These are phyloP conservation scores for Quercus aquifolioides DNA, from an alignment of 306 rosid species.

Conservation along the genomic window DNA sequence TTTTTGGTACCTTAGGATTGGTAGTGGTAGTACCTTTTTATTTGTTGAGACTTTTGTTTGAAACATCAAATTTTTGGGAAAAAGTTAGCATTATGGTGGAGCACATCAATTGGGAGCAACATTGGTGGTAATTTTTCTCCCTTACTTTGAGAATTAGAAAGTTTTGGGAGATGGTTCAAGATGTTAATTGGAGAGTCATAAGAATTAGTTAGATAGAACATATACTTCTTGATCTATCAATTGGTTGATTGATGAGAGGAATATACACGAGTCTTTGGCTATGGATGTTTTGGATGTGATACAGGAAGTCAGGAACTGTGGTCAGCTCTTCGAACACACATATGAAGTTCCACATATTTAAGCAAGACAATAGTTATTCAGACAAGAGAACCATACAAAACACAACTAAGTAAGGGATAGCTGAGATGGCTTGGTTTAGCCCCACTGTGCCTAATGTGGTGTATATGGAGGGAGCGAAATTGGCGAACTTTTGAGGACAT, in stretches of 20 bases:
- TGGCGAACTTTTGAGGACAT: too few species aligned
- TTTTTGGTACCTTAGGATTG: not conserved
- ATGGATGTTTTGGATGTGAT: too few species aligned
- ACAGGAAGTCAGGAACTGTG: too few species aligned
- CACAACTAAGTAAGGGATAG: too few species aligned
- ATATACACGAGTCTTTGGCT: too few species aligned
- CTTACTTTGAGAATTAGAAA: not conserved
- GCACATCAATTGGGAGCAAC: not conserved
- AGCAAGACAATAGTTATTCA: too few species aligned
- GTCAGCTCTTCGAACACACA: too few species aligned
- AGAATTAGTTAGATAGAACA: not conserved
- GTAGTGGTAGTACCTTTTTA: not conserved
- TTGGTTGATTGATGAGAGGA: not conserved
- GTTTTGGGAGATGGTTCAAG: not conserved
- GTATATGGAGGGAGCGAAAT: too few species aligned
- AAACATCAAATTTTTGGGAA: not conserved
- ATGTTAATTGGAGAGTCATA: not conserved
- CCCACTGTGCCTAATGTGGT: too few species aligned
- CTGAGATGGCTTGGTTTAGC: too few species aligned
- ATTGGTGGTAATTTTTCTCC: not conserved
- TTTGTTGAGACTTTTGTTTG: not conserved
- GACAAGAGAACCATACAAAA: too few species aligned
- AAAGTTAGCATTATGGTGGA: not conserved
- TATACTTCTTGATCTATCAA: not conserved
- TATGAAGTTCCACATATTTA: too few species aligned